These are phyloP conservation scores for Rhizopogon salebrosus DNA, from an alignment of 768 basidiomycete genomes.

Conservation along the genomic window DNA sequence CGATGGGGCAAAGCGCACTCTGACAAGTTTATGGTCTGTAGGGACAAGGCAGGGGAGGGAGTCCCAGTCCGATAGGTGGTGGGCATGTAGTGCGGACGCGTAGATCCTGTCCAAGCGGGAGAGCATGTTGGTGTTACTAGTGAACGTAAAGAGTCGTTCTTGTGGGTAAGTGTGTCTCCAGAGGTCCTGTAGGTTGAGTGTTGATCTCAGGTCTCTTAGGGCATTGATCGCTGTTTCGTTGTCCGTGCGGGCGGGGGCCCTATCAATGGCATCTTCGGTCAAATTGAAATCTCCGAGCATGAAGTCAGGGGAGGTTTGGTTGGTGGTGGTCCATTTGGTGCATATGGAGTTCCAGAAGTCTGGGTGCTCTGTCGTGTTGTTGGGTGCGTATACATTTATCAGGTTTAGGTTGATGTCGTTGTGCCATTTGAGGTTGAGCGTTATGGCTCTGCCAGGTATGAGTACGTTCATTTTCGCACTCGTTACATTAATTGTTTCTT, in stretches of 20 bases:
- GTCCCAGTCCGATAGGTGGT: neutral
- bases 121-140: neutral
- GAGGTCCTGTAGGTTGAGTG: neutral
- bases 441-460: conserved; percentile 9
- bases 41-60: neutral
- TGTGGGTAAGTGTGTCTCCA: neutral
- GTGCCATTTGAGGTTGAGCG: conserved; percentile 12
- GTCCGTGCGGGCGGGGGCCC: neutral
- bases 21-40: neutral
- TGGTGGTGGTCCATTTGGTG: neutral
- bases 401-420: neutral
- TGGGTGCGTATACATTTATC: conserved; percentile 20
- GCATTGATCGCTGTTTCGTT: neutral
- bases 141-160: neutral
- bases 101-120: neutral
- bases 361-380: neutral
- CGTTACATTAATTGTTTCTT: conserved; percentile 4
- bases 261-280: neutral
- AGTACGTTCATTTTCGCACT: neutral
- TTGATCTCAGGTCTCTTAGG: conserved; percentile 7
- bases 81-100: neutral
- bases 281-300: neutral
- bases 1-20: neutral
- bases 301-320: conserved; percentile 5
- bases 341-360: conserved; percentile 12